These are phyloP conservation scores for Botrytis porri DNA, from an alignment of 2,329 filamentous ascomycete genomes.

Conservation along the genomic window DNA sequence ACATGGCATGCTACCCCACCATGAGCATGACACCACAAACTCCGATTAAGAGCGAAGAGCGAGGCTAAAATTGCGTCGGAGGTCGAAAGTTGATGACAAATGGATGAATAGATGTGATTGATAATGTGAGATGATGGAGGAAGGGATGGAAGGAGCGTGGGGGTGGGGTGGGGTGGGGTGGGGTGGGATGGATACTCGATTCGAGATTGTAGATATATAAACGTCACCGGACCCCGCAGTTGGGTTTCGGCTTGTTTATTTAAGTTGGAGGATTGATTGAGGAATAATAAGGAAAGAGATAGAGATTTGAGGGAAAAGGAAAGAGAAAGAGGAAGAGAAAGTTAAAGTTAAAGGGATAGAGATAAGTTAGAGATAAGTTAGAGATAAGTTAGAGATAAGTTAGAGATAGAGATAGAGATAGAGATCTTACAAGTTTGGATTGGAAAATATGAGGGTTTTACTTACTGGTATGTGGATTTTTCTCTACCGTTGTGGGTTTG, in stretches of 20 bases:
- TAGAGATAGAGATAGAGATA: too few species aligned
- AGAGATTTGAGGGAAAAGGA: too few species aligned
- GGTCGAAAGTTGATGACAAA: neutral
- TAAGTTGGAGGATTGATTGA: neutral
- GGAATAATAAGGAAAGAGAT: too few species aligned
- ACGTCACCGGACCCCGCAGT: neutral
- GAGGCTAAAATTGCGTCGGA: neutral
- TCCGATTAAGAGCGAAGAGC: constrained; percentile 9
- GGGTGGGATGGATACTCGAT: neutral
- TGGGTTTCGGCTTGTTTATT: neutral
- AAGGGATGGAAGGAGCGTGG: neutral
- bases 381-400: too few species aligned
- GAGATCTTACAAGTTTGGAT: neutral
- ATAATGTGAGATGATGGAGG: neutral
- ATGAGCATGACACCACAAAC: neutral
- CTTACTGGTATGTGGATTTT: constrained; percentile 15
- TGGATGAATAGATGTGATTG: neutral
- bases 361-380: too few species aligned
- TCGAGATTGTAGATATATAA: neutral
- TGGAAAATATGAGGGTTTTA: constrained; percentile 7
- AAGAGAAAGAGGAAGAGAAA: too few species aligned
- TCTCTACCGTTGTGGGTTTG: neutral
- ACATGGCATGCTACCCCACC: neutral
- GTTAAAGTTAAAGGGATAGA: too few species aligned
- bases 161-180: too few species aligned